Conservation (phyloP, 73 alveolate genomes). For the Blepharisma stoltei region DNA sequence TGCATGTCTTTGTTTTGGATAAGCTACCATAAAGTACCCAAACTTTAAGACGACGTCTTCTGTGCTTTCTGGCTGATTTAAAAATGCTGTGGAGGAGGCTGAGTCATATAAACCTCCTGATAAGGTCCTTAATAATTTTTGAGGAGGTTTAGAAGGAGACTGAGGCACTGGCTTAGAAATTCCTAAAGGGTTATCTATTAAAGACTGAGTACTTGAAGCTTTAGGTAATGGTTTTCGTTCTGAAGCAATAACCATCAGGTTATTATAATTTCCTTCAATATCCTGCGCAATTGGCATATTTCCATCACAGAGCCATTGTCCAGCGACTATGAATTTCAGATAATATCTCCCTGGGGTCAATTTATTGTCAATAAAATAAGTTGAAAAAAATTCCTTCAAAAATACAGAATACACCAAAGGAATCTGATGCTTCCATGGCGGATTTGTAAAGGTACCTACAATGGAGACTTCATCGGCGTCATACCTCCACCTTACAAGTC, state of each 20-base stretch:
- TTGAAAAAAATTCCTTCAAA: not conserved
- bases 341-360: not conserved
- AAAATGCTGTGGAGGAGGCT: too few relatives aligned
- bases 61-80: not conserved
- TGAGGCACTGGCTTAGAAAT: too few relatives aligned
- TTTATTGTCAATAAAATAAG: not conserved
- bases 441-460: constrained; percentile 13
- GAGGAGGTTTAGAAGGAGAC: too few relatives aligned
- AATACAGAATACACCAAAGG: not conserved
- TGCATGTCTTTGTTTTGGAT: not conserved
- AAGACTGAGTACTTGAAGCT: too few relatives aligned
- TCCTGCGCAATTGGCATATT: not conserved
- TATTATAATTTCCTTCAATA: not conserved
- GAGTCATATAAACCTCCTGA: too few relatives aligned
- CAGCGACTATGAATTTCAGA: not conserved
- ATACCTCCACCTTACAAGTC: not conserved
- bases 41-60: not conserved
- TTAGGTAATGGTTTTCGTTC: too few relatives aligned
- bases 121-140: too few relatives aligned
- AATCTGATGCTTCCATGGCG: constrained; percentile 3
- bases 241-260: not conserved
- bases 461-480: not conserved
- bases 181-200: too few relatives aligned
- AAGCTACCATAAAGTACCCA: not conserved
- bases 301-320: not conserved